Conservation (phyloP, 306 rosid species). For the Myrica gale region DNA sequence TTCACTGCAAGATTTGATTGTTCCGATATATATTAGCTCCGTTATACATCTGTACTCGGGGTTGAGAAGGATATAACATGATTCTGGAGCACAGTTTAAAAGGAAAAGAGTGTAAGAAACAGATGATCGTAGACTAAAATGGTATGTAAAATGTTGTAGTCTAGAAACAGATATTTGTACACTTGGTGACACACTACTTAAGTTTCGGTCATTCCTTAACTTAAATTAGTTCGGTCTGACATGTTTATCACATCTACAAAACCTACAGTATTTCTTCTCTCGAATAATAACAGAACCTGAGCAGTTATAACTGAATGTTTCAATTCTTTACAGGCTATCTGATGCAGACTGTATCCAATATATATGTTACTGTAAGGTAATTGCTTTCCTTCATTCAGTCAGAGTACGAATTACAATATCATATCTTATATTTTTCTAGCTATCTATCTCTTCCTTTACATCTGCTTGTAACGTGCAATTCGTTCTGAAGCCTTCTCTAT, state of each 20-base stretch:
- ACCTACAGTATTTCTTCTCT: constrained; percentile 4
- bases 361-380: constrained; percentile 64
- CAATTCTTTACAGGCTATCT: constrained; percentile 60
- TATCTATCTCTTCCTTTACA: not conserved
- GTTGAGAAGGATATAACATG: not conserved
- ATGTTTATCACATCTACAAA: constrained; percentile 3
- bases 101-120: not conserved
- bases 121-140: not conserved
- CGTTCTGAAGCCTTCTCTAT: constrained; percentile 23
- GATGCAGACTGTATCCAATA: constrained; percentile 55
- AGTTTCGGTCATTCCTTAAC: constrained; percentile 8
- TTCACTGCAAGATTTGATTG: not conserved
- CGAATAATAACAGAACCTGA: constrained; percentile 9
- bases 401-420: constrained; percentile 18
- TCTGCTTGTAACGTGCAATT: constrained; percentile 7
- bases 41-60: not conserved
- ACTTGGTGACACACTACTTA: constrained; percentile 11
- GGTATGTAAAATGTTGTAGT: not conserved
- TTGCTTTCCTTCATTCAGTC: constrained; percentile 24
- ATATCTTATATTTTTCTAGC: constrained; percentile 9
- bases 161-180: not conserved
- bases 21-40: not conserved
- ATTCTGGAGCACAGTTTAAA: not conserved
- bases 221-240: constrained; percentile 12
- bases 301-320: constrained; percentile 24